Base-by-base conservation (phyloP, 108 stramenopile species). In the Skeletonema costatum region DNA sequence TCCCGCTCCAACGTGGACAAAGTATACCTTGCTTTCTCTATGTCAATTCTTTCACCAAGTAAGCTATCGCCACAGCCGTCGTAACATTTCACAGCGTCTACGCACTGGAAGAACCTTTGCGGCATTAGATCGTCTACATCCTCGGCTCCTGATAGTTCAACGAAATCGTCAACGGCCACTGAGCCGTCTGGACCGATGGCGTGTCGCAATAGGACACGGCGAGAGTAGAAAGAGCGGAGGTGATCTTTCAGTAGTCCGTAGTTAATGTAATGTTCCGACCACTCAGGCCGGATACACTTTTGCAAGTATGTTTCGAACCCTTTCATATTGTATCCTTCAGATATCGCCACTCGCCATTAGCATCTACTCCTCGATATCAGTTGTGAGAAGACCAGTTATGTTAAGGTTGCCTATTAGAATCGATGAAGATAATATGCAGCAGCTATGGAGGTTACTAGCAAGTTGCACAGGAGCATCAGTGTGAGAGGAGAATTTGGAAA, bases 241-340 rank as follows among this genome's bases (percentile, higher is more conserved):
- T 50, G 46, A 6, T 59, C 31, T 60, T 82, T 82, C 36, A 60
- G 50, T 4, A 56, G 35, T 3, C 48, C 64, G 41, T 82, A 82
- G 53, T 82, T 64, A 41, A 82, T 41, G 76, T 82, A 82, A 19
- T 78, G 71, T 11, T 31, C 19, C 60, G 72, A 39, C 33, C 63
- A 76, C 8, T 71, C 70, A 8, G 42, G 60, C n/a, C 63, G 68
- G 30, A 71, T 69, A 16, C 60, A 60, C 19, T 44, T 53, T 32
- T 44, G 75, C 42, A 70, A 72, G 75, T 80, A 77, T 39, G 50
- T 42, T 56, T 77, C 75, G 60, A 71, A 80, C 4, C 79, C 75
- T 35, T 75, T 75, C 79, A 80, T 80, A 9, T 17, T 50, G 48
- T 50, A 12, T 17, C 48, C 11, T 10, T 5, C 9, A 1, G 11